These are phyloP conservation scores for Mucor racemosus DNA, from an alignment of 371 early-diverging fungal species.

Conservation along the genomic window DNA sequence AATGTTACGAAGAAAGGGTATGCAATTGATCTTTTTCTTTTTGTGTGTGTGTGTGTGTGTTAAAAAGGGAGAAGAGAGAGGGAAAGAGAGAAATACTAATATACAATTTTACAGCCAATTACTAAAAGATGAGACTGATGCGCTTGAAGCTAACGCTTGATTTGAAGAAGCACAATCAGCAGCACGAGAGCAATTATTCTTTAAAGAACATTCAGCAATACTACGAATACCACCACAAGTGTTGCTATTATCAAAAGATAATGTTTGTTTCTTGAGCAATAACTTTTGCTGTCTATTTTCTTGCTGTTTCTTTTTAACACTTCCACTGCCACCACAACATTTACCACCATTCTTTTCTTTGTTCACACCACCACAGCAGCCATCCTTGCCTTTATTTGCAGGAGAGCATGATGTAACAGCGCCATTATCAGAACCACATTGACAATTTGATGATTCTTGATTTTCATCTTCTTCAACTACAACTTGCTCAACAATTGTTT, in stretches of 20 bases:
- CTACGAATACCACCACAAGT: constrained; percentile 9
- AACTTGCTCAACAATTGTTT: not conserved
- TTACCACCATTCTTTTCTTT: constrained; percentile 27
- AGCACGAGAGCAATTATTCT: constrained; percentile 27
- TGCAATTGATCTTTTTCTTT: not conserved
- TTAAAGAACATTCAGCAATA: constrained; percentile 28
- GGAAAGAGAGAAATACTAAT: constrained; percentile 4
- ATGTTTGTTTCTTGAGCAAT: not conserved
- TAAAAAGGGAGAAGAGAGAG: not conserved
- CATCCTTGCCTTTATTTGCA: constrained; percentile 21
- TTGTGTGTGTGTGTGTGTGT: not conserved
- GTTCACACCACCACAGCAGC: constrained; percentile 30
- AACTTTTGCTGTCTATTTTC: constrained; percentile 10
- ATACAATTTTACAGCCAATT: constrained; percentile 24
- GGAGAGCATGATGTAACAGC: constrained; percentile 1
- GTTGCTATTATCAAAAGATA: not conserved
- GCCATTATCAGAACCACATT: constrained; percentile 1
- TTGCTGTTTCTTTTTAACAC: constrained; percentile 13
- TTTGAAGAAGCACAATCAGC: constrained; percentile 24
- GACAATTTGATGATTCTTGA: not conserved
- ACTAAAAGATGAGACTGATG: constrained; percentile 18
- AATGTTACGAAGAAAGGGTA: not conserved
- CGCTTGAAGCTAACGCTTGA: constrained; percentile 45
- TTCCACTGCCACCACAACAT: constrained; percentile 28
- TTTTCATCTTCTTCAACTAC: constrained; percentile 15